Evolutionary conservation across 2,329 filamentous ascomycete species (phyloP).

Genomic region (Ophiostoma quercus): DNA sequence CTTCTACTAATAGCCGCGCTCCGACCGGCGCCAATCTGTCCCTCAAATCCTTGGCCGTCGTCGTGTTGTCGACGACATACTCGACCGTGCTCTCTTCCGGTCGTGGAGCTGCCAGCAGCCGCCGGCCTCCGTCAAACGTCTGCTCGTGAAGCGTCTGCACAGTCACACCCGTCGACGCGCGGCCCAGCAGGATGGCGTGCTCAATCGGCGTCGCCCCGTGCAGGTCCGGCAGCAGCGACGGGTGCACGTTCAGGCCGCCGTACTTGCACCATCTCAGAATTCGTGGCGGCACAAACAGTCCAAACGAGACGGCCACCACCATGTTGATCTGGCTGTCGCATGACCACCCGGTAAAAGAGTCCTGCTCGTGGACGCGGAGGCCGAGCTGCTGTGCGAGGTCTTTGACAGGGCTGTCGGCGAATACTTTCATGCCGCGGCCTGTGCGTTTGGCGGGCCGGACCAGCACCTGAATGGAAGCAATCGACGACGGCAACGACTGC

Average conservation of each 20-base stretch:
- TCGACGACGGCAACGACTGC: slow-evolving; percentile 40
- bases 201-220: slow-evolving; percentile 83
- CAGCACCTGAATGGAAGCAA: slow-evolving; percentile 79
- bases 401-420: slow-evolving; percentile 56
- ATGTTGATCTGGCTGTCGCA: slow-evolving; percentile 55
- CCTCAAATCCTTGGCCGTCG: slow-evolving; percentile 44
- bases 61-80: slow-evolving; percentile 31
- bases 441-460: slow-evolving; percentile 72
- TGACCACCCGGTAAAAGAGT: slow-evolving; percentile 72
- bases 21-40: slow-evolving; percentile 56
- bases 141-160: slow-evolving; percentile 78
- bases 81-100: too few relatives aligned
- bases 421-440: slow-evolving; percentile 65
- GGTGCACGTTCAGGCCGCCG: slow-evolving; percentile 89
- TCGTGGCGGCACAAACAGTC: slow-evolving; percentile 75
- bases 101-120: slow-evolving; percentile 63
- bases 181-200: slow-evolving; percentile 65
- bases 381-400: slow-evolving; percentile 56
- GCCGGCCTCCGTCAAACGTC: slow-evolving; percentile 70
- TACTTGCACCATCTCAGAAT: slow-evolving; percentile 67
- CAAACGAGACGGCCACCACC: slow-evolving; percentile 89
- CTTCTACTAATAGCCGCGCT: slow-evolving; percentile 63
- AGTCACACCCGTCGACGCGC: slow-evolving; percentile 64
- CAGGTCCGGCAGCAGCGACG: slow-evolving; percentile 81
- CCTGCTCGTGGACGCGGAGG: slow-evolving; percentile 66